phyloP scores from a whole-genome alignment of 2,329 filamentous ascomycete species.

The Curvularia lunata region DNA sequence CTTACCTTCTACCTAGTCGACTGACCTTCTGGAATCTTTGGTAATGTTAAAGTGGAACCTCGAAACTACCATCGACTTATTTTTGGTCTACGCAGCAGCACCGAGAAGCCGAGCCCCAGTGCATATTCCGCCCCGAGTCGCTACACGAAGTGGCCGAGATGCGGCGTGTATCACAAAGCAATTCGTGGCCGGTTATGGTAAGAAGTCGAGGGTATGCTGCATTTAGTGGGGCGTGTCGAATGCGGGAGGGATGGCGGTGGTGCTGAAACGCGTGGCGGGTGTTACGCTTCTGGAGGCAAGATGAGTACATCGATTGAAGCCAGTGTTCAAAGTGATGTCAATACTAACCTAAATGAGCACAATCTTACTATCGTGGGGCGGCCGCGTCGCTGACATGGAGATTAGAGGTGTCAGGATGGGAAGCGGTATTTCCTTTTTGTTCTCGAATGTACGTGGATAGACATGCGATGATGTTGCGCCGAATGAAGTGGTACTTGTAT shows the following conservation, averaged over 20 bases:
- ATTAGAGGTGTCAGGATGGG: slow-evolving; percentile 31
- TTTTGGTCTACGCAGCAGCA: slow-evolving; percentile 38
- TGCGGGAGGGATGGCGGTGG: slow-evolving; percentile 37
- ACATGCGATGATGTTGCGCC: slow-evolving; percentile 44
- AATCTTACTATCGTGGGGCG: slow-evolving; percentile 39
- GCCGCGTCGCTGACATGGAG: slow-evolving; percentile 37
- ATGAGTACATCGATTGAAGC: slow-evolving; percentile 35
- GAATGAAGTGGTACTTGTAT: slow-evolving; percentile 43
- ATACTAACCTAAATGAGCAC: slow-evolving; percentile 30
- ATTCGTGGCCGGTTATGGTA: slow-evolving; percentile 48
- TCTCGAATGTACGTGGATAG: slow-evolving; percentile 36
- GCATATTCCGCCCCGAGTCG: slow-evolving; percentile 35
- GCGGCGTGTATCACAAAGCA: slow-evolving; percentile 28
- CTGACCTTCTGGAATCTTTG: too few species aligned
- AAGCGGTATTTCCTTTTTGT: slow-evolving; percentile 44
- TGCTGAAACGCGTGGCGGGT: slow-evolving; percentile 33
- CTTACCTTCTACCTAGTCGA: too few species aligned
- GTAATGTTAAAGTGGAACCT: neutral
- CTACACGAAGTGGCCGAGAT: slow-evolving; percentile 27
- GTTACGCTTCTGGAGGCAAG: slow-evolving; percentile 27
- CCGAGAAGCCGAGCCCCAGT: slow-evolving; percentile 24
- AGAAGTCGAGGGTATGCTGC: slow-evolving; percentile 42
- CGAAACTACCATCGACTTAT: slow-evolving; percentile 14
- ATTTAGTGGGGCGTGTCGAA: slow-evolving; percentile 36
- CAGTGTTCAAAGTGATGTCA: slow-evolving; percentile 45